Percentiles rank a stretch among this genome's conserved stretches.
These are phyloP conservation scores for Liriodendron chinense DNA, from an alignment of 164 flowering plant species.

Conservation along the genomic window DNA sequence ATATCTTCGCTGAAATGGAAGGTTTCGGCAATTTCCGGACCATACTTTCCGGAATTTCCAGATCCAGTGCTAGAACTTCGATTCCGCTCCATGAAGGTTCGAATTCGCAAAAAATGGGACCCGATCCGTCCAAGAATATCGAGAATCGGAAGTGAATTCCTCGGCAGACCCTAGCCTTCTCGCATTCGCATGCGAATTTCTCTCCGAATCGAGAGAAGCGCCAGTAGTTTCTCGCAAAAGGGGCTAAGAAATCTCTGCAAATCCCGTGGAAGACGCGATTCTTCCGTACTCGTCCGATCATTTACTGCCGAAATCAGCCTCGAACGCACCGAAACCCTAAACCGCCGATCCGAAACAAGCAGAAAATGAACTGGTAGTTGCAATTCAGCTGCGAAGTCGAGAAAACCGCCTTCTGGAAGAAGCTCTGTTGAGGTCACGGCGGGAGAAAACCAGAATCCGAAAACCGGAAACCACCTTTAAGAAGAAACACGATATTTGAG, in stretches of 20 bases:
- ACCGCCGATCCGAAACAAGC: neutral
- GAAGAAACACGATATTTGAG: neutral
- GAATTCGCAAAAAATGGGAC: neutral
- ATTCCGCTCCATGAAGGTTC: neutral
- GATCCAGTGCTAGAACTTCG: conserved; percentile 8
- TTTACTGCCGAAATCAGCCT: neutral
- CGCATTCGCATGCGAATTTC: too few species aligned
- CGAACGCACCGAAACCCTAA: neutral
- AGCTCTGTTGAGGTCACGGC: too few species aligned
- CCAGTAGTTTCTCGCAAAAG: neutral
- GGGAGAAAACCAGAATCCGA: neutral
- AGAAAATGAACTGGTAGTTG: neutral
- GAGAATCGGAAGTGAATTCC: too few species aligned
- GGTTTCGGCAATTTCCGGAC: conserved; percentile 2
- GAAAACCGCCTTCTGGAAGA: neutral
- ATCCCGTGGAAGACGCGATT: neutral
- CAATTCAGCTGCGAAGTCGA: neutral
- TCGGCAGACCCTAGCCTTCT: too few species aligned
- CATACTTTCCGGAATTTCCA: conserved; percentile 7
- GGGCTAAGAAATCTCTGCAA: neutral
- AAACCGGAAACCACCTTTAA: neutral
- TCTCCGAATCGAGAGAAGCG: neutral
- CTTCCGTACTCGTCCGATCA: neutral
- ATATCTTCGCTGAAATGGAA: conserved; percentile 14
- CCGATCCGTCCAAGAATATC: too few species aligned